Evolutionary conservation across 2,329 filamentous ascomycete genomes (phyloP), one percentile per base, ranked within the genome.

Genomic region (Pseudogymnoascus sp.): DNA sequence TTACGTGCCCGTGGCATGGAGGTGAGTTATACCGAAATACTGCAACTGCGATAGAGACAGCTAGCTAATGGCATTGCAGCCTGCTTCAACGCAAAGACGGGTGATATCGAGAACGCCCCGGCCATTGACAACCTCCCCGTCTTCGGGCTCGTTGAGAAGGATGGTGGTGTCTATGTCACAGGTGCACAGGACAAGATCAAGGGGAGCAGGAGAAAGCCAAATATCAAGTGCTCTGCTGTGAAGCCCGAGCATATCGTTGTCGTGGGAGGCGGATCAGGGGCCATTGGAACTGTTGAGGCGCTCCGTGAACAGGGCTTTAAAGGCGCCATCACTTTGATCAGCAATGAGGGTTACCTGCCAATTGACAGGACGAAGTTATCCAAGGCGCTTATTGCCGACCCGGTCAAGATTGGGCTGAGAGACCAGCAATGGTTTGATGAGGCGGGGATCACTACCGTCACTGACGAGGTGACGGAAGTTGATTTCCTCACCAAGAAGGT

Each of bases 1-100:
- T 99, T 66, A 96, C 91, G 6, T 99, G 95, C 75, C 92, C 93
- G 3, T 97, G 95, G 95, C 93, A 97, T 74, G 93, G 93, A 79
- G 91, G 91, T 95, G 74, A 68, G 81, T 28, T 8, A 9, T 47
- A 23, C 13, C 4, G 61, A 26, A 17, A 62, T n/a, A 50, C 21
- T 50, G 15, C 15, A 17, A 42, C 33, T 11, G 36, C 59, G 19
- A 59, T 65, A 38, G 68, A 47, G 62, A 64, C 64, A 68, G 19
- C 23, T n/a, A 13, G 15, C 44, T 50, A 50, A 50, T 28, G 5
- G 4, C 23, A 50, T 17, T 50, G 62, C 67, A 93, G 95, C 95
- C 64, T 99, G 95, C 80, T 99, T 97, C 79, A 95, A 91, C 67
- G 86, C 91, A 67, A 83, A 83, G 63, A 96, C 89, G 5, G 95